phyloP scores from a whole-genome alignment of 768 basidiomycete species.

The Mrakia frigida region DNA sequence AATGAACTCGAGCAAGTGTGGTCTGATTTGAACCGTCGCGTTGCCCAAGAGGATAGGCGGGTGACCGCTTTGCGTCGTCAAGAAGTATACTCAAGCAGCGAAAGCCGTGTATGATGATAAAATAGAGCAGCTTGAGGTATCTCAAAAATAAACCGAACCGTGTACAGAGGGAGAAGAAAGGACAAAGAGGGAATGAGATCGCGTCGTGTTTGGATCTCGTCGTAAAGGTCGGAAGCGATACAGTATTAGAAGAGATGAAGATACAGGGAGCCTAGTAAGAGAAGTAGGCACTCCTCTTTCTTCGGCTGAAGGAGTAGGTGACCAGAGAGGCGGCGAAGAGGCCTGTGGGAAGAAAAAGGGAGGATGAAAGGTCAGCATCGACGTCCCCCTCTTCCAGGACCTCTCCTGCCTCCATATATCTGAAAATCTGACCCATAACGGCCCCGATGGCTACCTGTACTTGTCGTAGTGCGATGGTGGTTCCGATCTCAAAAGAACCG shows the following conservation, averaged over 20 bases:
- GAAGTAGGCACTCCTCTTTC: slow-evolving; percentile 19
- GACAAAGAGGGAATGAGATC: background rate
- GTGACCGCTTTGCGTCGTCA: too few species aligned
- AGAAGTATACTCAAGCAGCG: too few species aligned
- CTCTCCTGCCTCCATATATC: too few species aligned
- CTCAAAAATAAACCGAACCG: too few species aligned
- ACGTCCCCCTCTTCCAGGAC: too few species aligned
- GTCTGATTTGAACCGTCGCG: too few species aligned
- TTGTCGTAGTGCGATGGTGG: slow-evolving; percentile 18
- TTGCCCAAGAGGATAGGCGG: too few species aligned
- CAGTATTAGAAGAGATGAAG: slow-evolving; percentile 43
- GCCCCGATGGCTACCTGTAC: slow-evolving; percentile 16
- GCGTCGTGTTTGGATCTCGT: slow-evolving; percentile 1
- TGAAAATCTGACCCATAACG: background rate
- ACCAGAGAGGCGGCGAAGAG: background rate
- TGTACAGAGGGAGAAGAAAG: too few species aligned
- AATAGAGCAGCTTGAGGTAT: too few species aligned
- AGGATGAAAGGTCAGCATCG: background rate
- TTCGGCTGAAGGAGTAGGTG: slow-evolving; percentile 7
- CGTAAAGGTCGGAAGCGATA: background rate
- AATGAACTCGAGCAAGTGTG: too few species aligned
- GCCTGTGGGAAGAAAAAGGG: background rate
- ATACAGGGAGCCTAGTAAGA: slow-evolving; percentile 27
- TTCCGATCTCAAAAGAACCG: slow-evolving; percentile 22
- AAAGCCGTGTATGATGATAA: too few species aligned